Base-by-base conservation (phyloP, 2,329 filamentous ascomycete genomes). In the Hypoxylon sp. region DNA sequence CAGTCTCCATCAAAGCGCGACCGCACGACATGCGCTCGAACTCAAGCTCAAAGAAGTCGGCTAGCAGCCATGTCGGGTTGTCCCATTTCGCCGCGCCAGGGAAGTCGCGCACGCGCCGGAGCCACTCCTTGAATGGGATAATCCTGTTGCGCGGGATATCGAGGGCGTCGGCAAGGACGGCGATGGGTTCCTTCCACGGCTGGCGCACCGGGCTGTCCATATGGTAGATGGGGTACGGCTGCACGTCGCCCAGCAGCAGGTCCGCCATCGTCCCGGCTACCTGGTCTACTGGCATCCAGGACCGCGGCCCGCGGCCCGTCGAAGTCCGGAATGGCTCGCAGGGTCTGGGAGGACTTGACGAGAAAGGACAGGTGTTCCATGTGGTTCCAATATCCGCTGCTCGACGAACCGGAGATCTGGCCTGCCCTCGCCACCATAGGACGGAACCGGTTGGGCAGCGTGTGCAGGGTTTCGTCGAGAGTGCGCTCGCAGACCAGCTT, bases 381-480 rank as follows among this genome's bases (percentile, higher is more conserved):
- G 0, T 78, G 74, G 64, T 87, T 87, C 85, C 84, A 87, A 66
- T 81, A 81, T 0, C 84, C 84, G 50, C 72, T 84, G 0, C 56
- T 75, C 4, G 68, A 77, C 0, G 80, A 82, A 0, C 85, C 85
- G 1, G 84, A 76, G 32, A 87, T 81, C 68, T 87, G 85, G 0
- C 82, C 85, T 0, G 80, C 72, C 0, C 84, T 76, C 0, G 82
- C 78, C 0, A 69, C 70, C 73, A 78, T 80, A 0, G 80, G 60
- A 7, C 75, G 76, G 73, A 85, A 83, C 0, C 64, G 70, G 0
- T 75, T 54, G 0, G 78, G 77, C 59, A 80, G 70, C n/a, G 72
- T 65, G 53, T 79, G 77, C 1, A 84, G 70, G 0, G 83, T 85
- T 48, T 76, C 71, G 50, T 81, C 76, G 0, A 86, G 76, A 70